phyloP scores from a whole-genome alignment of 768 basidiomycete genomes.

The Gloeophyllum trabeum region DNA sequence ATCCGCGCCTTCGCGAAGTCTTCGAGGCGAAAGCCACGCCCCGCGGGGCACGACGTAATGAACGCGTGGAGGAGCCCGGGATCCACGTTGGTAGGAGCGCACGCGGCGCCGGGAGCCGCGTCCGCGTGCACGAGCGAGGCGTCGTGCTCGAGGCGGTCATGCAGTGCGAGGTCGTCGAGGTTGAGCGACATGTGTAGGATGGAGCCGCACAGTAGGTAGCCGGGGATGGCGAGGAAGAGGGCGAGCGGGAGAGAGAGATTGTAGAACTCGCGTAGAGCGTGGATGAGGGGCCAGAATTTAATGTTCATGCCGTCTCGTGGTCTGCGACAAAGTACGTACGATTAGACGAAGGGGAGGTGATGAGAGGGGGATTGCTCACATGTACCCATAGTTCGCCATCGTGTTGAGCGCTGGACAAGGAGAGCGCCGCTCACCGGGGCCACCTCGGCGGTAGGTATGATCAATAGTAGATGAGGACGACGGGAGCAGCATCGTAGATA shows the following conservation, averaged over 20 bases:
- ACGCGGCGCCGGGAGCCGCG: slow-evolving; percentile 8
- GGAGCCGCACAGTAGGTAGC: slow-evolving; percentile 7
- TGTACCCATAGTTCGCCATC: slow-evolving; percentile 44
- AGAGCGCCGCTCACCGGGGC: slow-evolving; percentile 9
- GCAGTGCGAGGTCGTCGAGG: slow-evolving; percentile 15
- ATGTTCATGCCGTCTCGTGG: slow-evolving; percentile 14
- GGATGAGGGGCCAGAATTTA: slow-evolving; percentile 5
- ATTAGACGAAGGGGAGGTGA: not conserved
- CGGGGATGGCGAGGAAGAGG: slow-evolving; percentile 10
- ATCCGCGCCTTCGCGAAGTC: not conserved
- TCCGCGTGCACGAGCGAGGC: slow-evolving; percentile 16
- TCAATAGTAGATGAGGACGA: no score
- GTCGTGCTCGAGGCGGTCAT: slow-evolving; percentile 18
- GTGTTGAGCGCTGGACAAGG: slow-evolving; percentile 48
- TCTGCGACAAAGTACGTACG: not conserved
- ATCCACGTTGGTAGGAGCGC: slow-evolving; percentile 10
- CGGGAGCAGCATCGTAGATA: no score
- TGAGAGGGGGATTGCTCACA: slow-evolving; percentile 18
- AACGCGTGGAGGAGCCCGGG: slow-evolving; percentile 8
- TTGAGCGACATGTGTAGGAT: slow-evolving; percentile 2
- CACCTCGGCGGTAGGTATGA: slow-evolving; percentile 6
- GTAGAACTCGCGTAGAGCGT: slow-evolving; percentile 14
- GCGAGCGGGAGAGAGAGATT: slow-evolving; percentile 14
- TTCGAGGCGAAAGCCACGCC: not conserved
- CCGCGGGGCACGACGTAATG: not conserved